Percentiles rank a stretch among this genome's conserved stretches.
phyloP scores from a whole-genome alignment of 2,329 filamentous ascomycete genomes.

The Colletotrichum nymphaeae region DNA sequence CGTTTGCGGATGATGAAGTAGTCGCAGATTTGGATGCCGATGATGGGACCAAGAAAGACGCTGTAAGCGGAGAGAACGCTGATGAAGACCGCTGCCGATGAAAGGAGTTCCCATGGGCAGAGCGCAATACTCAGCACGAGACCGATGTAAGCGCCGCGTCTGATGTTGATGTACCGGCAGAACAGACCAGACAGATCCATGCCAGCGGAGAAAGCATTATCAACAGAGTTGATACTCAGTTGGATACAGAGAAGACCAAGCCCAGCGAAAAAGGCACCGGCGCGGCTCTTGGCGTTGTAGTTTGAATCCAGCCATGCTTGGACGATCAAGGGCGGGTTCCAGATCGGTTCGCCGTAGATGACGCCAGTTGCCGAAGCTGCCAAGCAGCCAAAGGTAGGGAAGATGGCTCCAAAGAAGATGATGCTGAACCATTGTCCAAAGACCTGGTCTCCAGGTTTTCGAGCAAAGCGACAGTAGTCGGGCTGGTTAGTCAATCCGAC shows the following conservation, averaged over 20 bases:
- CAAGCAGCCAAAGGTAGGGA: slow-evolving; percentile 52
- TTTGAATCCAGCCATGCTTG: slow-evolving; percentile 27
- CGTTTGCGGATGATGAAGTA: slow-evolving; percentile 46
- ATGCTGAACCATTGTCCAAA: slow-evolving; percentile 52
- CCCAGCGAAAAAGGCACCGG: slow-evolving; percentile 35
- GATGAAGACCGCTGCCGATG: slow-evolving; percentile 49
- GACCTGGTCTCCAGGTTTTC: slow-evolving; percentile 51
- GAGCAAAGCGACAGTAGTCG: slow-evolving; percentile 57
- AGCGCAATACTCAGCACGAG: slow-evolving; percentile 55
- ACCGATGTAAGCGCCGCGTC: slow-evolving; percentile 62
- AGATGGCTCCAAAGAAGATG: slow-evolving; percentile 51
- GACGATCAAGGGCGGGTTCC: slow-evolving; percentile 50
- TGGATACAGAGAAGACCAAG: slow-evolving; percentile 35
- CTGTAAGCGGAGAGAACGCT: slow-evolving; percentile 50
- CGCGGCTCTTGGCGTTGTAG: slow-evolving; percentile 27
- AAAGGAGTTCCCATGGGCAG: slow-evolving; percentile 64
- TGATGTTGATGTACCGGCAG: slow-evolving; percentile 66
- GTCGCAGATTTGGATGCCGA: slow-evolving; percentile 51
- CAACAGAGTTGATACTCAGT: slow-evolving; percentile 36
- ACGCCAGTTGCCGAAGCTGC: slow-evolving; percentile 42
- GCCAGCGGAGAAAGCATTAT: slow-evolving; percentile 52
- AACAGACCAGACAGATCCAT: slow-evolving; percentile 66
- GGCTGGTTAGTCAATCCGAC: slow-evolving; percentile 57
- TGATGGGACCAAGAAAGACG: slow-evolving; percentile 51
- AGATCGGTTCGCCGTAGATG: slow-evolving; percentile 49